Base-by-base conservation (phyloP, 805 yeast genomes). In the Wickerhamomyces rabaulensis region DNA sequence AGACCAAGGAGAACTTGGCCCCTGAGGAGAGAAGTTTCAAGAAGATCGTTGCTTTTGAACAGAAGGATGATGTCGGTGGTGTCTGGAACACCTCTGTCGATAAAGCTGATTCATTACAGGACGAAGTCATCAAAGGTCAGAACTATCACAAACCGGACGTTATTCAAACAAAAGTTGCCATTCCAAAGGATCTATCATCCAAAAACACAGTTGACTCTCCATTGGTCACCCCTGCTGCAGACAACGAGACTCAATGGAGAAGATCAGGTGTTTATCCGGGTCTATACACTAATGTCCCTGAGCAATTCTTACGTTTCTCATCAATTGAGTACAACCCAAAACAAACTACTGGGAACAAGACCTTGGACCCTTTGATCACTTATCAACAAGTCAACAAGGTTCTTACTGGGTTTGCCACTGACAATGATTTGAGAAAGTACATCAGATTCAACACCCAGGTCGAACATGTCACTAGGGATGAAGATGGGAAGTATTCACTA, bases 41-140 rank as follows among this genome's bases (percentile, higher is more conserved):
- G 9, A 57, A 62, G 43, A 51, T 71, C 20, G 70, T 69, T 9
- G 71, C 64, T 1, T 72, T 71, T 52, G 78, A 73, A 49, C 74
- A 69, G 40, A 68, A 67, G 40, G 42, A 52, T 9, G 44, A 45
- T 21, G 63, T 71, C 26, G 78, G 77, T 19, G 78, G 77, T 15
- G 66, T 69, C 16, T 73, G 76, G 76, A 52, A 57, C 27, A 57
- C 67, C 2, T 50, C 49, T 13, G 31, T 57, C 21, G 53, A 54
- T 20, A 22, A 44, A 8, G 52, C 59, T 4, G 62, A 58, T 41
- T 23, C 5, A 2, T 26, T 45, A 15, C 50, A 52, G 3, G 63
- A 63, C 23, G 58, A 60, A 3, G 17, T 63, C 2, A 48, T 65
- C 27, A 57, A 65, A 25, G n/a, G 43, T 4, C 63, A 55, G 8